Conservation (phyloP, 805 yeast genomes). For the Metschnikowia drakensbergensis region DNA sequence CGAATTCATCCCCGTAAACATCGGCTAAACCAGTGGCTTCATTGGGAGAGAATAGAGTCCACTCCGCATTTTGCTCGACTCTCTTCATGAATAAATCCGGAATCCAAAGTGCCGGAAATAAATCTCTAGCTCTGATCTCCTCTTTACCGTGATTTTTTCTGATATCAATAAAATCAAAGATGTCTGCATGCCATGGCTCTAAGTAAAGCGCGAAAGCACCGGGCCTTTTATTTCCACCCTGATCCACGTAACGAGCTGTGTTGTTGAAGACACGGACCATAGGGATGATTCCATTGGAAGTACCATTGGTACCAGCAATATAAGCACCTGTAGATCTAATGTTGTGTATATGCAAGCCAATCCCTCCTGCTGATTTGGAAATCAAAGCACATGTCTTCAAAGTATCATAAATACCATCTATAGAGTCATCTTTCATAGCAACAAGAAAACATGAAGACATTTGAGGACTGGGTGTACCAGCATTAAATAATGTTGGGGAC, state of each 20-base stretch:
- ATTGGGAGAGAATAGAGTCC: conserved; percentile 59
- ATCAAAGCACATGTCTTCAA: conserved; percentile 59
- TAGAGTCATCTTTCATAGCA: conserved; percentile 61
- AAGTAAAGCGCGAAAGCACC: conserved; percentile 60
- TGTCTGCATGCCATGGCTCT: conserved; percentile 64
- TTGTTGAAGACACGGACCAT: conserved; percentile 62
- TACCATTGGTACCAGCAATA: conserved; percentile 61
- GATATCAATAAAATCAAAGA: conserved; percentile 55
- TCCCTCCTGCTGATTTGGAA: conserved; percentile 62
- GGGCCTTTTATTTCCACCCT: conserved; percentile 64
- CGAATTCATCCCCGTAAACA: conserved; percentile 54
- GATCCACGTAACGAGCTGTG: conserved; percentile 62
- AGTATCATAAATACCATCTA: conserved; percentile 60
- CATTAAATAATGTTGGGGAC: conserved; percentile 58
- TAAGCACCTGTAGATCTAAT: conserved; percentile 57
- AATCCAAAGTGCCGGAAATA: conserved; percentile 61
- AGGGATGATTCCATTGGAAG: conserved; percentile 59
- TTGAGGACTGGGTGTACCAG: conserved; percentile 58
- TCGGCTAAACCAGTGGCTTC: conserved; percentile 57
- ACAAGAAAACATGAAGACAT: conserved; percentile 62
- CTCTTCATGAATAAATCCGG: conserved; percentile 61
- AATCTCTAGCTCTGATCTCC: conserved; percentile 59
- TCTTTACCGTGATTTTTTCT: conserved; percentile 64
- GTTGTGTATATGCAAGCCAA: conserved; percentile 59
- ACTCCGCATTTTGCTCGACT: conserved; percentile 51